Evolutionary conservation across 345 rosid genomes (phyloP), one percentile per base, ranked within the genome.

Genomic region (Salix dunnii): DNA sequence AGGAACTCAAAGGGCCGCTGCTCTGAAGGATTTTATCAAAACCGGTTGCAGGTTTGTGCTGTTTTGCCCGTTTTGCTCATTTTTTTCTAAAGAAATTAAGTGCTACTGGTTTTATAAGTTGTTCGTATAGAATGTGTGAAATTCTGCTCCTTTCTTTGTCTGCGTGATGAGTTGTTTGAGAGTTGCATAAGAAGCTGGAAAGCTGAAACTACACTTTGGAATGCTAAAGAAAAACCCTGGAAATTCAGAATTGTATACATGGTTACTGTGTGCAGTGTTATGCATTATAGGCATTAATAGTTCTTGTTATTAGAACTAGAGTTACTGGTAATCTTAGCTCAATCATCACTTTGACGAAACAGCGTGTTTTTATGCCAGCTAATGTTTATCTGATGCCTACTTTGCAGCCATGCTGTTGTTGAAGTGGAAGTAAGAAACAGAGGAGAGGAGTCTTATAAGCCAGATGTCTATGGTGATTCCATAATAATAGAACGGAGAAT

Each of bases 1-100:
- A 84, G 94, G 94, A 70, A 95, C 99, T 71, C 96, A 95, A 75
- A 89, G 98, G 35, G 99, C 97, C 17, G 73, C 94, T 40, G 85
- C 89, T 6, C 77, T 91, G 70, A 95, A 93, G 76, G 94, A 93
- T 81, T 95, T 95, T 81, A 90, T 95, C 51, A 95, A 91, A 87
- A 89, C 86, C 69, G 96, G 96, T 71, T 89, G 94, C 96, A 93
- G 97, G 97, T 94, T 42, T 70, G 3, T 46, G 48, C 10, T 63
- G 63, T 46, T 63, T 23, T 79, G 77, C 75, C 6, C 63, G 21
- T 33, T 30, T 67, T 58, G 38, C 16, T 27, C 9, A 58, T 76
- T 69, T 55, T 69, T 14, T 62, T 28, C 16, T 8, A 30, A 14
- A 10, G 20, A 27, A 33, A 46, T 51, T 3, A 58, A 21, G n/a